Base-by-base conservation (phyloP, 1,284 basidiomycete species). In the Pseudomicrostroma phylloplanum region DNA sequence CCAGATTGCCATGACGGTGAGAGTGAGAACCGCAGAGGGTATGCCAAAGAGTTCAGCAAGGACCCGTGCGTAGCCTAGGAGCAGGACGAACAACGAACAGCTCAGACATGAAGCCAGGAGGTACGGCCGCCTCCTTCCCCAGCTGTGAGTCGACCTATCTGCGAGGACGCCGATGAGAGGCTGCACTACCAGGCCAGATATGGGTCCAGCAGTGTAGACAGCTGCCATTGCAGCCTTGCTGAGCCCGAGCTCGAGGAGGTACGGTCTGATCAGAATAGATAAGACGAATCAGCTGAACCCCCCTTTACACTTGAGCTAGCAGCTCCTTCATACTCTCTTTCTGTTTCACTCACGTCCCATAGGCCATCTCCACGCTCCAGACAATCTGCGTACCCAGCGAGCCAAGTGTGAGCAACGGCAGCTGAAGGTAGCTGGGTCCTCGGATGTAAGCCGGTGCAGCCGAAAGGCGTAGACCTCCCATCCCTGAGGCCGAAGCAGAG, bases 201-300 rank as follows among this genome's bases (percentile, higher is more conserved):
- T 80, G 0, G 92, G 92, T 6, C 93, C 96, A 40, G 94, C 94
- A 53, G 98, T 85, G 94, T 94, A 98, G 36, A 98, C 94, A 15
- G 96, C 83, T 61, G 90, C 89, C 3, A 94, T 96, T 26, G 91
- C 83, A 73, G 91, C 87, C 77, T 94, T 92, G 1, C 90, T 89
- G 36, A 97, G 84, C 9, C 94, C 94, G 13, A 98, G 86, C 15
- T 84, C 85, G 13, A 96, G 84, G 53, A 97, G 83, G 80, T 96
- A 96, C 0, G 94, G 93, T 15, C 43, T 48, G 12, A 17, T 3
- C 30, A 36, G 30, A 3, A 9, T 9, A 36, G 30, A 36, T 36
- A 3, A 36, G 30, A 36, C 9, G 3, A 3, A 36, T 36, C 9
- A 36, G 30, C 30, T 36, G 9, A 9, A 9, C 9, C 30, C 9